phyloP scores from a whole-genome alignment of 2,329 filamentous ascomycete species.

The Colletotrichum spinosum region DNA sequence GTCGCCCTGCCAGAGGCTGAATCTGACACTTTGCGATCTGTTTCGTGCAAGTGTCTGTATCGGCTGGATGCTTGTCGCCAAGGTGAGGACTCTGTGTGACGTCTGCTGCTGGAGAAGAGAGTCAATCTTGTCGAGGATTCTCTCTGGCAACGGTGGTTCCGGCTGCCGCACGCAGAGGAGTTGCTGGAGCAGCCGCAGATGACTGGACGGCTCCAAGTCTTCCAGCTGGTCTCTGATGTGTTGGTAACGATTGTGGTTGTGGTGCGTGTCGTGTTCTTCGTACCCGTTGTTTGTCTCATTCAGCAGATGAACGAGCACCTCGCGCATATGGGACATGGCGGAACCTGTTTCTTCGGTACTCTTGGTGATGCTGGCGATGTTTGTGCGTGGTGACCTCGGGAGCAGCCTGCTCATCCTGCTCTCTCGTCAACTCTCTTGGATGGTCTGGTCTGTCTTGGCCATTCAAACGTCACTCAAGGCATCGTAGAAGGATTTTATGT shows the following conservation, averaged over 20 bases:
- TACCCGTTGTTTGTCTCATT: not conserved
- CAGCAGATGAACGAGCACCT: constrained; percentile 8
- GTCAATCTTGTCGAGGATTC: constrained; percentile 39
- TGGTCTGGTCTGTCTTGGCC: too few species aligned
- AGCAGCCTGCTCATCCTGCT: not conserved
- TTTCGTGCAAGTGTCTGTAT: not conserved
- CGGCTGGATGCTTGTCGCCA: constrained; percentile 12
- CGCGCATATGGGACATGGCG: constrained; percentile 5
- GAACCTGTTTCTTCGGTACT: not conserved
- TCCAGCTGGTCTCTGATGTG: constrained; percentile 30
- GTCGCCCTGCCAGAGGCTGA: constrained; percentile 48
- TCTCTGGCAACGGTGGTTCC: constrained; percentile 36
- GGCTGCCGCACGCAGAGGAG: constrained; percentile 44
- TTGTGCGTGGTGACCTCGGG: not conserved
- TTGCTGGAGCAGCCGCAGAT: constrained; percentile 38
- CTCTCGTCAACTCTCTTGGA: not conserved
- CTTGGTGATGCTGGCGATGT: not conserved
- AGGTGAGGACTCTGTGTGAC: constrained; percentile 22
- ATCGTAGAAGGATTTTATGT: too few species aligned
- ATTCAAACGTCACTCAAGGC: too few species aligned
- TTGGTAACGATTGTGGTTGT: constrained; percentile 6
- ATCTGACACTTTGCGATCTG: not conserved
- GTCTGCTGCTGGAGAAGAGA: constrained; percentile 15
- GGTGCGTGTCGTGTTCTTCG: not conserved
- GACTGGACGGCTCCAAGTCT: constrained; percentile 28